Evolutionary conservation across 805 yeast genomes (phyloP).

Genomic region (Lipomyces sp.): DNA sequence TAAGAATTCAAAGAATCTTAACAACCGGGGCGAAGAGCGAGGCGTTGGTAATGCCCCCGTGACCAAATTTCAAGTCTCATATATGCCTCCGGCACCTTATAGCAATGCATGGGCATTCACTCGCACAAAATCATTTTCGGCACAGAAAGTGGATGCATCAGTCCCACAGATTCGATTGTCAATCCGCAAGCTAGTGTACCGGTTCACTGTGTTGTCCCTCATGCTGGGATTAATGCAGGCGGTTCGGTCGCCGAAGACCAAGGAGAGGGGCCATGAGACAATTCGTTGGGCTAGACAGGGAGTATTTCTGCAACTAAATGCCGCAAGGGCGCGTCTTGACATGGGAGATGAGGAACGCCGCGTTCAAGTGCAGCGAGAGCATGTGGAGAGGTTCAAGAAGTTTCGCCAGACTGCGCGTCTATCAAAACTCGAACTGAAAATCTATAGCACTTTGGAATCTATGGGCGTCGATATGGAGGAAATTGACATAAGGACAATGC

Average conservation of each 20-base stretch:
- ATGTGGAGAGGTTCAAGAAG: not conserved
- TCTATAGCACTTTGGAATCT: not conserved
- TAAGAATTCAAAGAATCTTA: not conserved
- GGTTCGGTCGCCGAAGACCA: not conserved
- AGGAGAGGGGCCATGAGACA: not conserved
- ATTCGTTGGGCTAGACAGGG: not conserved
- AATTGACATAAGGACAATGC: not conserved
- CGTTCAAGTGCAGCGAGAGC: not conserved
- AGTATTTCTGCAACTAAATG: not conserved
- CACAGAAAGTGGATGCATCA: not conserved
- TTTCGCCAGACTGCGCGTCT: not conserved
- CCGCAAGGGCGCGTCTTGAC: not conserved
- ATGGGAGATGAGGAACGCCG: not conserved
- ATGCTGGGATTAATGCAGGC: slow-evolving; percentile 1
- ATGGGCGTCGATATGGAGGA: not conserved
- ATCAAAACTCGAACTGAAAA: not conserved
- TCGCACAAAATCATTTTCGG: not conserved
- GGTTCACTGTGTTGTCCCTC: slow-evolving; percentile 4
- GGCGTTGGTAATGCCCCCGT: slow-evolving; percentile 5
- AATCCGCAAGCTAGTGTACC: slow-evolving; percentile 6
- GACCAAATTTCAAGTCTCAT: not conserved
- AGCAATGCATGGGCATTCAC: not conserved
- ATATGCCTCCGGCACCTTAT: not conserved
- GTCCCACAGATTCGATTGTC: not conserved
- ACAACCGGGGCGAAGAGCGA: not conserved